Evolutionary conservation across 2,329 filamentous ascomycete genomes (phyloP).

Genomic region (Microascus cirrosus): DNA sequence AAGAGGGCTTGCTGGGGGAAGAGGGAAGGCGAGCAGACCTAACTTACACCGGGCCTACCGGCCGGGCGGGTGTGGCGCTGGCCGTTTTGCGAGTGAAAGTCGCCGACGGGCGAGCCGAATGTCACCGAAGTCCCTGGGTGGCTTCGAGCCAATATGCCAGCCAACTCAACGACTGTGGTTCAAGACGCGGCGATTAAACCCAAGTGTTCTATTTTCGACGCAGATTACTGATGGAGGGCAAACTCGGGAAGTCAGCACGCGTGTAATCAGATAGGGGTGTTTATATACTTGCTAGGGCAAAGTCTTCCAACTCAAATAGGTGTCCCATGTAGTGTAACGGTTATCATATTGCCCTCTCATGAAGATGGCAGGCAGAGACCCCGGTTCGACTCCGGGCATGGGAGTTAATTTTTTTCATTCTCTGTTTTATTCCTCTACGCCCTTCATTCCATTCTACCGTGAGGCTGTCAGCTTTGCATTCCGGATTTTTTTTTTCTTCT

Average conservation of each 20-base stretch:
- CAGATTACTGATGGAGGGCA: too few relatives aligned
- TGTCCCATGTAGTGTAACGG: background rate
- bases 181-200: too few relatives aligned
- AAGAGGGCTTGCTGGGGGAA: too few relatives aligned
- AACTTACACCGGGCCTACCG: too few relatives aligned
- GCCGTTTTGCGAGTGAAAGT: background rate
- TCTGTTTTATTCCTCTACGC: background rate
- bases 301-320: too few relatives aligned
- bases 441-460: background rate
- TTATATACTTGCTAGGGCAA: too few relatives aligned
- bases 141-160: background rate
- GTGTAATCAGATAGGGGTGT: too few relatives aligned
- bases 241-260: too few relatives aligned
- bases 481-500: background rate
- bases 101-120: background rate
- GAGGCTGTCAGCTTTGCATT: background rate
- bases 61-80: too few relatives aligned
- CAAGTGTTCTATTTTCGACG: too few relatives aligned
- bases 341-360: constrained; percentile 3
- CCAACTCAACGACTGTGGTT: too few relatives aligned
- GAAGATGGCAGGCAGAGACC: background rate
- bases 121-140: background rate
- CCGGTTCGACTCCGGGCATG: constrained; percentile 4
- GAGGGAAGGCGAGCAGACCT: too few relatives aligned
- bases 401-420: background rate